Conservation (phyloP, 441 rosid species). For the Brassica balearica region DNA sequence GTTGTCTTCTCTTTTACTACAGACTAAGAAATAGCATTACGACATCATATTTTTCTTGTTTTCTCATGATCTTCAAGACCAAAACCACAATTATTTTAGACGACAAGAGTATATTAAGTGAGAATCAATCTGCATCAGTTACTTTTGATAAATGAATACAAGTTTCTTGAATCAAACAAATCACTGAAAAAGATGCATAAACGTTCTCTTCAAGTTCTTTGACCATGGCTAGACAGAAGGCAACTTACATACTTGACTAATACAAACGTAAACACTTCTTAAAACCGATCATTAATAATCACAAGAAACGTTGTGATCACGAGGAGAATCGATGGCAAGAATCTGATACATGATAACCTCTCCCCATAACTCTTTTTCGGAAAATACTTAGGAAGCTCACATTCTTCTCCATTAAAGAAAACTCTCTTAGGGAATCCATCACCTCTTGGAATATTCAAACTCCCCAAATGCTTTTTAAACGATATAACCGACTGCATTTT, state of each 20-base stretch:
- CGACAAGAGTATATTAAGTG: background rate
- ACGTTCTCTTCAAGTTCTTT: conserved; percentile 25
- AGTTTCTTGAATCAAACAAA: conserved; percentile 30
- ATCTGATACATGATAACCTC: conserved; percentile 30
- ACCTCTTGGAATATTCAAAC: conserved; percentile 55
- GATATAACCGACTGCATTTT: conserved; percentile 91
- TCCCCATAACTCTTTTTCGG: conserved; percentile 52
- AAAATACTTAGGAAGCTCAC: conserved; percentile 65
- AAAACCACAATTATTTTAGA: background rate
- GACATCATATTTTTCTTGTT: background rate
- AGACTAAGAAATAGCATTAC: no score
- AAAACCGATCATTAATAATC: conserved; percentile 44
- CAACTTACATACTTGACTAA: conserved; percentile 29
- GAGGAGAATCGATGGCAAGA: conserved; percentile 35
- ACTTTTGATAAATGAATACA: conserved; percentile 24
- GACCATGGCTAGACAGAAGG: conserved; percentile 19
- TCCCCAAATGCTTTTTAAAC: conserved; percentile 56
- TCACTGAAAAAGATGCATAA: conserved; percentile 1
- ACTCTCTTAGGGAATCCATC: conserved; percentile 82
- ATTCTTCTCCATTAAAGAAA: conserved; percentile 88
- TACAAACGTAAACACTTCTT: conserved; percentile 27
- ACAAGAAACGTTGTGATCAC: conserved; percentile 44
- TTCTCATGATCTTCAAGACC: background rate
- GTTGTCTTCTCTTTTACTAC: no score
- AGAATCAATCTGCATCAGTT: conserved; percentile 17